Evolutionary conservation across 2,329 filamentous ascomycete genomes (phyloP), one percentile per base, ranked within the genome.

Genomic region (Stachybotrys echinatus): DNA sequence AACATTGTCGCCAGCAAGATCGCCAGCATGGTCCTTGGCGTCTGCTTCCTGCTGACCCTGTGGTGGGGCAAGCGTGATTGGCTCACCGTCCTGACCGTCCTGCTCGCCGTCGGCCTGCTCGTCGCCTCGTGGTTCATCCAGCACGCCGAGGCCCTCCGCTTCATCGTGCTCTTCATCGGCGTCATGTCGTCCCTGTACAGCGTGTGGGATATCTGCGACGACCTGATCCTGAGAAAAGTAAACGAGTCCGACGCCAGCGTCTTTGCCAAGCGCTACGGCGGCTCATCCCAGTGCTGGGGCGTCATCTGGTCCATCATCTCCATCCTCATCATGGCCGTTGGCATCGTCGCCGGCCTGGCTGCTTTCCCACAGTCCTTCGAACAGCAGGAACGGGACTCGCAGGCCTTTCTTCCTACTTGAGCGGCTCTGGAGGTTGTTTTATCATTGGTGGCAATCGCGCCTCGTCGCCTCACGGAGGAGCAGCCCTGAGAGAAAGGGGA

Each of bases 201-300:
- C 55, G 87, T 88, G 5, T 92, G 88, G 88, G 88, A 92, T 72
- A 92, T 92, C 57, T 91, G 87, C 66, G 88, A 92, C 61, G 88
- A 92, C 58, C 73, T 92, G 27, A 90, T 92, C 56, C 71, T 91
- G 5, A 79, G 88, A 51, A 92, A 91, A 69, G 86, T 92, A 47
- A 91, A 92, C 66, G 83, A 78, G 20, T 90, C 87, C 5, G 88
- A 92, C 62, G 87, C 88, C 6, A 88, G 84, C 57, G 85, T 90
- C 23, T 92, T 92, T 58, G 87, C 88, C 7, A 77, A 89, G 67
- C 77, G 83, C 20, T 92, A 92, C 58, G 88, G 88, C 12, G 88
- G 88, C 34, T 90, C 86, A 0, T 89, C 86, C 1, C 85, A 87
- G 61, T 91, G 87, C 74, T 91, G 88, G 88, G 88, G 88, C 8